phyloP scores from a whole-genome alignment of 805 yeast species.

The Nakazawaea ernobii region DNA sequence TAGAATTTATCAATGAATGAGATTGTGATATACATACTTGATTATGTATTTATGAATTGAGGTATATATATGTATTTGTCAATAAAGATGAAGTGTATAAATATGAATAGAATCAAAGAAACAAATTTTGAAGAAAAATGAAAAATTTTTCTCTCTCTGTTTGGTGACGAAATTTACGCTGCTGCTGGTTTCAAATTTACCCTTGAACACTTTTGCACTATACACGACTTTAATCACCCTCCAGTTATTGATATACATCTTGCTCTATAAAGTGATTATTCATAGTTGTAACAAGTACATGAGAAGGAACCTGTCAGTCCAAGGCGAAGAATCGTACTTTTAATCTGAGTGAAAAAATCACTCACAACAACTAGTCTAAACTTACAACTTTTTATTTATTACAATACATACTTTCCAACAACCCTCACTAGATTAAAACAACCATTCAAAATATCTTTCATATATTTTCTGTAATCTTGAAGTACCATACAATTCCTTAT shows the following conservation, averaged over 20 bases:
- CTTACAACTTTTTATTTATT: background rate
- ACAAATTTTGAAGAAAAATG: too few relatives aligned
- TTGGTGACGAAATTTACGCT: background rate
- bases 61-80: background rate
- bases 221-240: too few relatives aligned
- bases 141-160: too few relatives aligned
- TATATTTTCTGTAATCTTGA: background rate
- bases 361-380: too few relatives aligned
- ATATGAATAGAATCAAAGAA: too few relatives aligned
- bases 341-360: too few relatives aligned
- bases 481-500: background rate
- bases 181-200: background rate
- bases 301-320: too few relatives aligned
- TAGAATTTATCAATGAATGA: background rate
- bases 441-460: slow-evolving; percentile 6
- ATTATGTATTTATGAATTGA: background rate
- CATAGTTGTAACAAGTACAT: too few relatives aligned
- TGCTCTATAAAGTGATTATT: too few relatives aligned
- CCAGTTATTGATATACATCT: too few relatives aligned
- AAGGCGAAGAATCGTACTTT: too few relatives aligned
- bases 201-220: background rate
- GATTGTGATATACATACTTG: background rate
- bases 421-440: background rate
- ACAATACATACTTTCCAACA: background rate
- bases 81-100: too few relatives aligned